Evolutionary conservation across 495 filamentous ascomycete genomes (phyloP).

Genomic region (Penicillium riverlandense): DNA sequence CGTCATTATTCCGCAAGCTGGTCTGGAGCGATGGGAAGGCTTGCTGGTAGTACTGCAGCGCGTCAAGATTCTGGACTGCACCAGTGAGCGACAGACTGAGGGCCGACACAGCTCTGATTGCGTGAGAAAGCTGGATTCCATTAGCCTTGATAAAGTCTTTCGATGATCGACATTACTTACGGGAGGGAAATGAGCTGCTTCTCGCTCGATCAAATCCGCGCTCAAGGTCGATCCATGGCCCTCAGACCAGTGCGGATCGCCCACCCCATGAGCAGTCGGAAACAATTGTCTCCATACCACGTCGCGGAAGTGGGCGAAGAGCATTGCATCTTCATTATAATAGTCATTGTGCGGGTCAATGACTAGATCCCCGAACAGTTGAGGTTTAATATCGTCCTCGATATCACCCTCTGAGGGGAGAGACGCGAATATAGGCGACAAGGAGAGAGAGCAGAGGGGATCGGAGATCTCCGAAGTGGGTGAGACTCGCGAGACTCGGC

Average conservation of each 20-base stretch:
- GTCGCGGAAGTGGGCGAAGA: conserved; percentile 36
- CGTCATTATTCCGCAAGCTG: conserved; percentile 36
- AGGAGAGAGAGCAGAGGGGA: conserved; percentile 18
- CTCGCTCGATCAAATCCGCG: conserved; percentile 41
- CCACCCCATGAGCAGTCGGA: conserved; percentile 13
- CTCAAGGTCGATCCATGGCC: conserved; percentile 23
- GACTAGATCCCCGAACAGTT: conserved; percentile 6
- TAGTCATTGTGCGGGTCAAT: conserved; percentile 17
- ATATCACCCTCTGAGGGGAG: conserved; percentile 12
- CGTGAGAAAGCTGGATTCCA: conserved; percentile 43
- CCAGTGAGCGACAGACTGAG: conserved; percentile 46
- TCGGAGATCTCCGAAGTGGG: conserved; percentile 30
- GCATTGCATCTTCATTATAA: conserved; percentile 11
- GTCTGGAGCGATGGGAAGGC: conserved; percentile 42
- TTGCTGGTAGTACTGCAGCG: conserved; percentile 50
- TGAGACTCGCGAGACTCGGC: conserved; percentile 24
- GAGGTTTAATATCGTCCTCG: conserved; percentile 6
- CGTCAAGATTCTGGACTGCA: conserved; percentile 36
- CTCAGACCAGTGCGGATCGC: conserved; percentile 16
- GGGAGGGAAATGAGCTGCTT: conserved; percentile 43
- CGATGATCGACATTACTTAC: conserved; percentile 24
- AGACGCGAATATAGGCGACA: conserved; percentile 13
- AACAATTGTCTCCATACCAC: conserved; percentile 36
- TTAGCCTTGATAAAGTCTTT: neutral
- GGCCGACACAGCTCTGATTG: conserved; percentile 54